Evolutionary conservation across 169 alveolate species (phyloP).

Genomic region (Besnoitia besnoiti): DNA sequence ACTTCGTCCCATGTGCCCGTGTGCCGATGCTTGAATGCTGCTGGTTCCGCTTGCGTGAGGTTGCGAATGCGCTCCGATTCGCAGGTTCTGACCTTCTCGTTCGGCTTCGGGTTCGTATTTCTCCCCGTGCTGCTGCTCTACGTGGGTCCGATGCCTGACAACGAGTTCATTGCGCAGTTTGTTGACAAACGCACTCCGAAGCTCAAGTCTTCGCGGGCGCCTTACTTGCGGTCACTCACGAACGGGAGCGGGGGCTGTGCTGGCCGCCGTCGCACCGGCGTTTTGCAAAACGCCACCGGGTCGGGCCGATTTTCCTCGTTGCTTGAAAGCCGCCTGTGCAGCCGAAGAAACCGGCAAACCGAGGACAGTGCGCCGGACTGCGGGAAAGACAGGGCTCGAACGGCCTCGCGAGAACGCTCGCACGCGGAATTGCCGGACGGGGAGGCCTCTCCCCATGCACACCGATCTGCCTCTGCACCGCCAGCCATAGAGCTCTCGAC

Average conservation of each 20-base stretch:
- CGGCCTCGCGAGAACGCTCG: no score
- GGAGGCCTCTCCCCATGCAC: neutral
- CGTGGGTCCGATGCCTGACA: slow-evolving; percentile 50
- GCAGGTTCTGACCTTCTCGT: slow-evolving; percentile 50
- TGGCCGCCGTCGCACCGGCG: neutral
- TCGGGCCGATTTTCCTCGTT: neutral
- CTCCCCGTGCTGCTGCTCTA: slow-evolving; percentile 44
- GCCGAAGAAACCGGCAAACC: neutral
- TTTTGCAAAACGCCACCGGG: neutral
- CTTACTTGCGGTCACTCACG: neutral
- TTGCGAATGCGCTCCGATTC: neutral
- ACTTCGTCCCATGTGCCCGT: no score
- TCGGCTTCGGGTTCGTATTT: slow-evolving; percentile 45
- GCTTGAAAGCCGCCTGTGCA: neutral
- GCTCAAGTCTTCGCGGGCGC: neutral
- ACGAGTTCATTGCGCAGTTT: slow-evolving; percentile 14
- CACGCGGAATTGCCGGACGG: no score
- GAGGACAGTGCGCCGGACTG: no score
- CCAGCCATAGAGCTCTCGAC: no score
- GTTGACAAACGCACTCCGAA: neutral
- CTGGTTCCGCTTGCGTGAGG: no score
- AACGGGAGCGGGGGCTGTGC: neutral
- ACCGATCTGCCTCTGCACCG: neutral
- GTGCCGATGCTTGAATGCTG: no score
- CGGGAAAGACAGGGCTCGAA: no score